phyloP scores from a whole-genome alignment of 2,329 filamentous ascomycete species.

The Apiospora marii region DNA sequence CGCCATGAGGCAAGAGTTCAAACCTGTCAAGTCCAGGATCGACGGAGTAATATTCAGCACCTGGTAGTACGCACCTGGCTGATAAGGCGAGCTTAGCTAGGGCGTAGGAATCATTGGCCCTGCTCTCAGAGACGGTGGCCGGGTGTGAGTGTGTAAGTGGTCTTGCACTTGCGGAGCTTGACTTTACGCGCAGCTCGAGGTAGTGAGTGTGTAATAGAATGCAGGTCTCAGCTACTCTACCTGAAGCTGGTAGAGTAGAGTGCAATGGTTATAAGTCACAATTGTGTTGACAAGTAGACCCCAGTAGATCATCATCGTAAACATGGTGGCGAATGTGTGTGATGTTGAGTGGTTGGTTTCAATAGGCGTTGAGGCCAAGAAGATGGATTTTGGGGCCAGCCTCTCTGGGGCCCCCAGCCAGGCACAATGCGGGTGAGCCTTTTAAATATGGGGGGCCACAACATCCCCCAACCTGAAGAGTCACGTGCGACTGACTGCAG shows the following conservation, averaged over 20 bases:
- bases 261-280: background rate
- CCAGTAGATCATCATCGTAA: background rate
- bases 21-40: background rate
- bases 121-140: background rate
- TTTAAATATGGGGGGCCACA: slow-evolving; percentile 7
- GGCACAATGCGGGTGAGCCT: slow-evolving; percentile 18
- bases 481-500: background rate
- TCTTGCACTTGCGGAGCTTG: background rate
- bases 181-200: background rate
- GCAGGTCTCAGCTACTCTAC: background rate
- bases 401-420: slow-evolving; percentile 15
- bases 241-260: background rate
- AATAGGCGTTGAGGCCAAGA: background rate
- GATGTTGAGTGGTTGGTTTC: background rate
- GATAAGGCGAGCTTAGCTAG: background rate
- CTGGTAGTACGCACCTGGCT: background rate
- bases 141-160: background rate
- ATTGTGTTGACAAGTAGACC: background rate
- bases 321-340: background rate
- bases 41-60: background rate
- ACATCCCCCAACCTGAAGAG: background rate
- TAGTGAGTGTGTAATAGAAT: background rate
- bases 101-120: background rate
- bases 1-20: background rate
- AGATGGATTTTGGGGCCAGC: background rate